Evolutionary conservation across 768 basidiomycete species (phyloP).

Genomic region (Suillus subalutaceus): DNA sequence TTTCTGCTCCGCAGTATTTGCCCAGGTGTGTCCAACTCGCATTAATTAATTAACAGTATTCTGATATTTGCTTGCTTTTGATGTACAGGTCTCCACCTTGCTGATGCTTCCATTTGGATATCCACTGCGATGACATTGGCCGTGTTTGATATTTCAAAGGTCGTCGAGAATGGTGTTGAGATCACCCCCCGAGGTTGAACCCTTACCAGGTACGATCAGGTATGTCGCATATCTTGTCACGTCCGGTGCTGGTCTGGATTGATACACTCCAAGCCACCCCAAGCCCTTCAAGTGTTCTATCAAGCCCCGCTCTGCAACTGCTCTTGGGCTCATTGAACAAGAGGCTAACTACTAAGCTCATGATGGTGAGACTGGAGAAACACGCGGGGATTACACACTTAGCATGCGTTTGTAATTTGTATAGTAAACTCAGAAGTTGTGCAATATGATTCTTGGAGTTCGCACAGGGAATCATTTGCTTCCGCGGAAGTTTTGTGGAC

Average conservation of each 20-base stretch:
- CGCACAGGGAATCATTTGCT: neutral
- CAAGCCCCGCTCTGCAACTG: neutral
- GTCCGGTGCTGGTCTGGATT: neutral
- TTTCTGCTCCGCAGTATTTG: neutral
- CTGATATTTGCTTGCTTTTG: neutral
- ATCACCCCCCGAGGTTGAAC: neutral
- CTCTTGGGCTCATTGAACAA: neutral
- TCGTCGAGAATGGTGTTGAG: neutral
- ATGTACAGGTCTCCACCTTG: neutral
- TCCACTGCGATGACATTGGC: neutral
- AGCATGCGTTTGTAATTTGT: neutral
- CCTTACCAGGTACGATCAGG: neutral
- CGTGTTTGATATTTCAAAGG: neutral
- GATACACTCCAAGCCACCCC: neutral
- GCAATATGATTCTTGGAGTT: neutral
- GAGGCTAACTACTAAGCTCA: neutral
- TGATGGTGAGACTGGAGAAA: neutral
- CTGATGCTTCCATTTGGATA: neutral
- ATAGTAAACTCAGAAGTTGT: neutral
- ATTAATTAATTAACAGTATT: neutral
- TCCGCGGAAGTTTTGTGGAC: neutral
- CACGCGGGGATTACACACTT: neutral
- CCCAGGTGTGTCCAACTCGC: neutral
- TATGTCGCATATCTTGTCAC: neutral
- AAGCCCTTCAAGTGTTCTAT: conserved; percentile 1